Conservation (phyloP, 345 rosid genomes). For the Noccaea bulbosa region DNA sequence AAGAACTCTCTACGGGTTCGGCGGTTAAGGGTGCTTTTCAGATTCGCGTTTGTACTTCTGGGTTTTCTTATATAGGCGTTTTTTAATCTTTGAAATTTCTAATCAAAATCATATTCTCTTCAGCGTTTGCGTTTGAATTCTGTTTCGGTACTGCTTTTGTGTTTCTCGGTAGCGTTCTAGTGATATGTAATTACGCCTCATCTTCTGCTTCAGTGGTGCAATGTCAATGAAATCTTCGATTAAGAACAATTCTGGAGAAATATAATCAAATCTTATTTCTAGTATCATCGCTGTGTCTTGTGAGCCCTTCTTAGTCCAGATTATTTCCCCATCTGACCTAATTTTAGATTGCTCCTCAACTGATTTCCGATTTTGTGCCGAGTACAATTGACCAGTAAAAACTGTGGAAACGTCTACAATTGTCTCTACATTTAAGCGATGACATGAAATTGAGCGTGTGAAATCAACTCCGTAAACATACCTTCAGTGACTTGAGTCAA, state of each 20-base stretch:
- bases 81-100: slow-evolving; percentile 1
- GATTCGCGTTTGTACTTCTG: slow-evolving; percentile 4
- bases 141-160: neutral
- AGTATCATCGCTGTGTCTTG: neutral
- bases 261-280: neutral
- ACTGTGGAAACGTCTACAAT: neutral
- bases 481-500: neutral
- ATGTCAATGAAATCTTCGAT: neutral
- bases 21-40: slow-evolving; percentile 10
- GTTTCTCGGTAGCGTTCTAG: slow-evolving; percentile 19
- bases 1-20: slow-evolving; percentile 47
- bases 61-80: neutral
- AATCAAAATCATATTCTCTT: neutral
- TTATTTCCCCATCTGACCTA: neutral
- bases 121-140: slow-evolving; percentile 18
- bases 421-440: too few species aligned
- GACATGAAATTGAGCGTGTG: neutral
- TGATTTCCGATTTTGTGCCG: neutral
- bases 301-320: neutral
- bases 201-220: neutral
- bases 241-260: neutral
- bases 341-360: neutral
- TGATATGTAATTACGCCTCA: slow-evolving; percentile 10
- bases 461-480: neutral
- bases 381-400: neutral